Evolutionary conservation across 2,329 filamentous ascomycete genomes (phyloP).

Genomic region (Hymenoscyphus fructigenus): DNA sequence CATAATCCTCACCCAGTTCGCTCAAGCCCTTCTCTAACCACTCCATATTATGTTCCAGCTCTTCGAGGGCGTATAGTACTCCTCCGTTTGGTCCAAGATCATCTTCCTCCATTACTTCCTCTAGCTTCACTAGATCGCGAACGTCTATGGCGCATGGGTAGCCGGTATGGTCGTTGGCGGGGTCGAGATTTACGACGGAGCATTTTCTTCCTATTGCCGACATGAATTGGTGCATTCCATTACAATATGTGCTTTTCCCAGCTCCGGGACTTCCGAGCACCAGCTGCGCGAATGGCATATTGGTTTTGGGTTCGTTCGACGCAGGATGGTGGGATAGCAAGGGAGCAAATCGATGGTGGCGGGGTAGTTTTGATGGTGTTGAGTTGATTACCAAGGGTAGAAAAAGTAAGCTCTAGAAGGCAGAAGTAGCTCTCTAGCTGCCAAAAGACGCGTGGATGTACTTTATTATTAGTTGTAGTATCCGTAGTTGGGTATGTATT

Average conservation of each 20-base stretch:
- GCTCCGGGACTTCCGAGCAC: constrained; percentile 92
- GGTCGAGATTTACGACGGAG: constrained; percentile 94
- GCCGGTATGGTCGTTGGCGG: constrained; percentile 88
- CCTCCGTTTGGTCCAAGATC: constrained; percentile 89
- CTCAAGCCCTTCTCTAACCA: constrained; percentile 84
- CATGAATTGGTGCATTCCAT: constrained; percentile 99
- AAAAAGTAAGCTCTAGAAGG: background rate
- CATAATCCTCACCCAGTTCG: constrained; percentile 81
- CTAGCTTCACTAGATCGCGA: constrained; percentile 80
- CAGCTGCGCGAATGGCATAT: constrained; percentile 49
- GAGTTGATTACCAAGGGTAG: background rate
- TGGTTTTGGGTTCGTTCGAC: background rate
- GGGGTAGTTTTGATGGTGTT: background rate
- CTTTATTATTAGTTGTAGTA: background rate
- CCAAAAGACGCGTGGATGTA: background rate
- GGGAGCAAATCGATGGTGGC: background rate
- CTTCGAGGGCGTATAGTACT: constrained; percentile 89
- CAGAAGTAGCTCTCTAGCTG: background rate
- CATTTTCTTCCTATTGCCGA: constrained; percentile 92
- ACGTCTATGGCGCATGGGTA: constrained; percentile 92
- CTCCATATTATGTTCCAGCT: constrained; percentile 89
- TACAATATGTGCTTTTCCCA: constrained; percentile 96
- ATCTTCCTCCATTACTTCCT: constrained; percentile 93
- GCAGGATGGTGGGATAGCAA: background rate
- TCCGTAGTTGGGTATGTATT: background rate